These are phyloP conservation scores for Xylaria sp. DNA, from an alignment of 495 filamentous ascomycete species.

Conservation along the genomic window DNA sequence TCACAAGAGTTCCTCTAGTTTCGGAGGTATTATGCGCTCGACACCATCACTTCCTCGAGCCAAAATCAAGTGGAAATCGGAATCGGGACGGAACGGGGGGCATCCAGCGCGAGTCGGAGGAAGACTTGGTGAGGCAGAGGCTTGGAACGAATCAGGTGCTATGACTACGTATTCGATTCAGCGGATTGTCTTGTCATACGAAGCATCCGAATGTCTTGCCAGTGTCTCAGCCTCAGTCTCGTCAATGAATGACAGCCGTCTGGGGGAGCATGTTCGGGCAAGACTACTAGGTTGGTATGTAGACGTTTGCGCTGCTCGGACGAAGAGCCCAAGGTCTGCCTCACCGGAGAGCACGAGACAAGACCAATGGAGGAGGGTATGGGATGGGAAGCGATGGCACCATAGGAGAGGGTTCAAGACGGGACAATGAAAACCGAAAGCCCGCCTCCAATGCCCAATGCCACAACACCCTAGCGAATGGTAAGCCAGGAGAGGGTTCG, in stretches of 20 bases:
- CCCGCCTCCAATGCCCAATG: neutral
- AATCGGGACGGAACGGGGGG: neutral
- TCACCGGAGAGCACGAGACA: neutral
- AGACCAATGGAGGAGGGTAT: neutral
- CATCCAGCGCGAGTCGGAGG: neutral
- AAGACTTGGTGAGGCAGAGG: neutral
- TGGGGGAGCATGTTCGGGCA: conserved; percentile 1
- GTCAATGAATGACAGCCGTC: conserved; percentile 1
- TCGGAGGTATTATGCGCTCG: neutral
- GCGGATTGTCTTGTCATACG: conserved; percentile 20
- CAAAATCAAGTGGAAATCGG: conserved; percentile 5
- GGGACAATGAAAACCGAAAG: conserved; percentile 10
- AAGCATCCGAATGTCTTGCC: conserved; percentile 24
- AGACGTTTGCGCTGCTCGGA: neutral
- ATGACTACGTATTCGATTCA: conserved; percentile 9
- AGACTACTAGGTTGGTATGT: no score
- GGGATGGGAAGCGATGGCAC: conserved; percentile 6
- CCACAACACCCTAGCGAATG: conserved; percentile 10
- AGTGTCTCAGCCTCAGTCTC: conserved; percentile 25
- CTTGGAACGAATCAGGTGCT: neutral
- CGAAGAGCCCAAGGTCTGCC: neutral
- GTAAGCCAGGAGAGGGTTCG: neutral
- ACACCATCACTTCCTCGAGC: conserved; percentile 8
- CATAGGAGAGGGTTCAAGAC: conserved; percentile 12
- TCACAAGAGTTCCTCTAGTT: neutral